Evolutionary conservation across 768 basidiomycete genomes (phyloP), one percentile per base, ranked within the genome.

Genomic region (Boletus rubescentipes): DNA sequence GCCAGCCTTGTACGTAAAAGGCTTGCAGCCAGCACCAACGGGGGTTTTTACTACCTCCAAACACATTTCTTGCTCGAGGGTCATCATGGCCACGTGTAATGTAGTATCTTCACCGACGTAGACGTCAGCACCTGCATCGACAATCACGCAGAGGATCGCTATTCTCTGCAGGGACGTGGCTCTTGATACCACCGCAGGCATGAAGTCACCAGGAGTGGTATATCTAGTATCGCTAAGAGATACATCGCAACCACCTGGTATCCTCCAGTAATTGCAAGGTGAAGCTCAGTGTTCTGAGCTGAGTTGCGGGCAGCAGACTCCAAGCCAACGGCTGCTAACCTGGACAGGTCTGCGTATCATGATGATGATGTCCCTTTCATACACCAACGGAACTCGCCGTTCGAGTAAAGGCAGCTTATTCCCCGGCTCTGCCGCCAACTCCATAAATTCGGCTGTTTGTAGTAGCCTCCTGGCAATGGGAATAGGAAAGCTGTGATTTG

Each of bases 291-390:
- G 6, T 35, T 52, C 30, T 6, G 30, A n/a, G 21, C 14, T 0
- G 39, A 51, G 32, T 46, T 31, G 4, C 6, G 16, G 4, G 18
- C 45, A 10, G 23, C 15, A 35, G n/a, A 49, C 23, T 46, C 45
- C 0, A 38, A 2, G 12, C 52, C 56, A 35, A n/a, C n/a, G n/a
- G n/a, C n/a, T n/a, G n/a, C n/a, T n/a, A n/a, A 35, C 55, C n/a
- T 57, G 55, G 12, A 57, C 16, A 2, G 57, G 54, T 35, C 46
- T 57, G 3, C 36, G 54, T 36, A 56, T 43, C 10, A 56, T 56
- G 34, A 45, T 1, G 35, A 56, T 29, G 20, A 56, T 32, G 15
- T 56, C 54, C 12, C 0, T 8, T 54, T 56, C 55, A 18, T 56
- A 56, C 9, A 8, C 35, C 45, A 57, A 29, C 0, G 54, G 46